Evolutionary conservation across 1,139 yeast species (phyloP), one percentile per base, ranked within the genome.

Genomic region (Geotrichum cucujoidarum): DNA sequence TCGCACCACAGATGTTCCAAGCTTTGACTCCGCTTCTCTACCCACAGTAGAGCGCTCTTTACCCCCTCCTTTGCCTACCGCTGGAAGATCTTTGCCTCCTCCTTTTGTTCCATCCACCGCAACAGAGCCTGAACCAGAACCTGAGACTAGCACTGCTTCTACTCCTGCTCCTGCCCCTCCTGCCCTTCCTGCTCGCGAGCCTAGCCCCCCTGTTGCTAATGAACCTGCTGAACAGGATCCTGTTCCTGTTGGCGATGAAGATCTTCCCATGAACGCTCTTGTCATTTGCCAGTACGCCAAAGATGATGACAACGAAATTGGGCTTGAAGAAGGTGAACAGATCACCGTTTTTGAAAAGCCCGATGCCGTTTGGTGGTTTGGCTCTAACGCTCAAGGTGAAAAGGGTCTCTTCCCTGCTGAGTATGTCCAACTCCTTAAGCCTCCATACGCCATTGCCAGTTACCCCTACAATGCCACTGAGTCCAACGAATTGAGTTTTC

Each of bases 381-480:
- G 94, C 34, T 74, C 72, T 53, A 81, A 83, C 62, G 59, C 76
- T 6, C 66, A 63, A 39, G 77, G 83, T 17, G 84, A 83, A 34
- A 78, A 74, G 53, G 94, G 94, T 14, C 71, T 84, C 53, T 84
- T 84, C 78, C 94, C 94, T 18, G 73, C 87, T 8, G 72, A 82
- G 31, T 84, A 81, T 58, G 95, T 85, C 40, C 71, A 69, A 29
- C 45, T 47, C 14, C 25, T 58, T 55, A 34, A 60, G 11, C 72
- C 72, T 1, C 77, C 78, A 22, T 66, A 75, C 47, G 96, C 95
- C 3, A 69, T 77, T 51, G 95, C 96, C 1, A 86, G 82, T 58
- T 88, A 80, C 65, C 94, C 85, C 60, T 88, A 89, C 65, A 95
- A 83, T 47, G 95, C 94, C 20, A 82, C 82, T 32, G 97, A 90